Conservation (phyloP, 108 stramenopile species). For the Bacterosira constricta region DNA sequence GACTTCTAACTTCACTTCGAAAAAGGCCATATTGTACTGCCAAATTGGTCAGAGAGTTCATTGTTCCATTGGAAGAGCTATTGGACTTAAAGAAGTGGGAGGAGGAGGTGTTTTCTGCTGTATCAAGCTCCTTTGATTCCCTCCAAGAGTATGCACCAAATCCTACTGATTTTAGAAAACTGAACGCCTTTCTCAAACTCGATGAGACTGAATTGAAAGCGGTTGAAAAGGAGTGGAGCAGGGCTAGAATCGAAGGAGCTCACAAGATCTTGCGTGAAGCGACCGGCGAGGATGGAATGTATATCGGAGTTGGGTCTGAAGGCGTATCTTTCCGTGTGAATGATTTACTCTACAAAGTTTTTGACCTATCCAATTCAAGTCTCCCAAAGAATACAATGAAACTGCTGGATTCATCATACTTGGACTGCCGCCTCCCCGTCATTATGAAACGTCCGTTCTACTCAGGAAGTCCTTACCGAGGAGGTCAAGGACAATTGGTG, state of each 20-base stretch:
- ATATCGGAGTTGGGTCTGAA: constrained; percentile 12
- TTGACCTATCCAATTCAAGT: neutral
- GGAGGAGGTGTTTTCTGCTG: constrained; percentile 8
- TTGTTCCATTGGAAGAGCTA: constrained; percentile 3
- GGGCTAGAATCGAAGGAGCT: neutral
- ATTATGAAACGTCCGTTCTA: neutral
- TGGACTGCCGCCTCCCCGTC: neutral
- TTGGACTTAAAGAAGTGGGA: constrained; percentile 9
- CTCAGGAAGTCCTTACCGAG: neutral
- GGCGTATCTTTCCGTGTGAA: constrained; percentile 1
- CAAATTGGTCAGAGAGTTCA: neutral
- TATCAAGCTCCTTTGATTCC: neutral
- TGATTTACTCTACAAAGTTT: constrained; percentile 12
- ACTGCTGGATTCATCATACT: neutral
- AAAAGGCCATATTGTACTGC: neutral
- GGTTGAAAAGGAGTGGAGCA: constrained; percentile 2
- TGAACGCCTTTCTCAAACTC: neutral
- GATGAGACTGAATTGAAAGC: neutral
- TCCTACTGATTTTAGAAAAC: constrained; percentile 7
- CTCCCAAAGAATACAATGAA: neutral
- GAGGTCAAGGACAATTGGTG: neutral
- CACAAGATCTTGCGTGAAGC: neutral
- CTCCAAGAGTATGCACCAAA: constrained; percentile 3
- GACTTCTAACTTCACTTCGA: constrained; percentile 6
- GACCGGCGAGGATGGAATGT: neutral